Percentiles rank a stretch among this genome's conserved stretches.
Evolutionary conservation across 768 basidiomycete species (phyloP).

Genomic region (Lentinula edodes): DNA sequence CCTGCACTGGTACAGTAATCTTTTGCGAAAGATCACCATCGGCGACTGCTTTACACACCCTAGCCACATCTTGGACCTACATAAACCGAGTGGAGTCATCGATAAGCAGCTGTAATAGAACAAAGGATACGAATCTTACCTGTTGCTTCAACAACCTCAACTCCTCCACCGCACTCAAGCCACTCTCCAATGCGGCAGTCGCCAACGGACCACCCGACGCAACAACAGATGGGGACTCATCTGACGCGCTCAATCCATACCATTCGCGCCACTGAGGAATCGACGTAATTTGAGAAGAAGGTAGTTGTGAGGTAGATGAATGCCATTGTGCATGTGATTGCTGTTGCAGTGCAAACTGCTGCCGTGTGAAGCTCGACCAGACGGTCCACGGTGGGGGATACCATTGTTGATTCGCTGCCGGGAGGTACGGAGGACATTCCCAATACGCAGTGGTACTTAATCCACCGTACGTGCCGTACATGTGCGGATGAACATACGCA

Average conservation of each 20-base stretch:
- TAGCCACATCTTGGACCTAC: slow-evolving; percentile 60
- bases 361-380: not conserved
- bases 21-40: slow-evolving; percentile 63
- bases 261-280: not conserved
- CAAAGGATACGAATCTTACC: slow-evolving; percentile 6
- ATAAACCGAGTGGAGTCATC: not conserved
- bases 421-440: not conserved
- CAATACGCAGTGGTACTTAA: not conserved
- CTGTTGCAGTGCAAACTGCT: slow-evolving; percentile 13
- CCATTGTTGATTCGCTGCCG: not conserved
- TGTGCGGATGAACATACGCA: not conserved
- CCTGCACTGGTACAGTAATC: slow-evolving; percentile 65
- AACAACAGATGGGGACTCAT: slow-evolving; percentile 30
- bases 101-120: not conserved
- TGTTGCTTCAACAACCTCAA: slow-evolving; percentile 67
- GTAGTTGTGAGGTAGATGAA: not conserved
- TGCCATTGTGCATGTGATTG: slow-evolving; percentile 3
- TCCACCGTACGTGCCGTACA: not conserved
- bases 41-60: slow-evolving; percentile 71
- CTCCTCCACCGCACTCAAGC: slow-evolving; percentile 65
- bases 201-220: slow-evolving; percentile 51
- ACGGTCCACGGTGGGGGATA: not conserved
- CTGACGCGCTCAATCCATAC: slow-evolving; percentile 5
- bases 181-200: slow-evolving; percentile 50
- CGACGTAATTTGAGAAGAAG: not conserved